Evolutionary conservation across 108 stramenopile species (phyloP), one percentile per base, ranked within the genome.

Genomic region (Nitzschia sp.): DNA sequence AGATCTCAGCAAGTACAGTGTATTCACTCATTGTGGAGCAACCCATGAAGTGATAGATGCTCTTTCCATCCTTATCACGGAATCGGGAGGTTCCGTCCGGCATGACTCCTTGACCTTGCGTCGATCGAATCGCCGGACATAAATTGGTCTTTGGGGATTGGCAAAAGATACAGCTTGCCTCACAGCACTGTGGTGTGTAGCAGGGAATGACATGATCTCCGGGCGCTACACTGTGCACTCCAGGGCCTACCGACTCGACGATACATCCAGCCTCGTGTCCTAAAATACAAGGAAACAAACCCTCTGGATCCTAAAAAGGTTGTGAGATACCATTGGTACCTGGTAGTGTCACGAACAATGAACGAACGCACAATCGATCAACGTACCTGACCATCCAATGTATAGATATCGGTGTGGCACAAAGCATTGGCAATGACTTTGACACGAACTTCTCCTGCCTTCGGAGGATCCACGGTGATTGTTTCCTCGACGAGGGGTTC

Each of bases 1-100:
- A 91, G 69, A 95, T 95, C 72, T 96, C 96, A 22, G 88, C 82
- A 45, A 98, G 63, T 2, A 98, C 97, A 1, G 96, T 91, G 79
- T 97, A 98, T 77, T 98, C 96, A 29, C 80, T 66, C 91, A 98
- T 96, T 25, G 98, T 97, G 55, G 79, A 81, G 60, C 93, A 94
- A 28, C 98, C 98, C 98, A 97, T 98, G 73, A 96, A 98, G 72
- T 98, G 97, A 74, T 83, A 97, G 53, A 97, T 84, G 8, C 73
- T 69, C 65, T 95, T 86, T 23, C 97, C 97, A 68, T 93, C 83
- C 60, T 75, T 76, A 53, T 90, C 90, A 19, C 76, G 68, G 73
- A 93, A 89, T 16, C 95, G 82, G 13, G 76, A 59, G 1, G 88
- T 94, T 26, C 91, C 90, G 76, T 98, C 94, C 31, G 95, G 91